phyloP scores from a whole-genome alignment of 768 basidiomycete genomes.

The Hygrophorus russula region DNA sequence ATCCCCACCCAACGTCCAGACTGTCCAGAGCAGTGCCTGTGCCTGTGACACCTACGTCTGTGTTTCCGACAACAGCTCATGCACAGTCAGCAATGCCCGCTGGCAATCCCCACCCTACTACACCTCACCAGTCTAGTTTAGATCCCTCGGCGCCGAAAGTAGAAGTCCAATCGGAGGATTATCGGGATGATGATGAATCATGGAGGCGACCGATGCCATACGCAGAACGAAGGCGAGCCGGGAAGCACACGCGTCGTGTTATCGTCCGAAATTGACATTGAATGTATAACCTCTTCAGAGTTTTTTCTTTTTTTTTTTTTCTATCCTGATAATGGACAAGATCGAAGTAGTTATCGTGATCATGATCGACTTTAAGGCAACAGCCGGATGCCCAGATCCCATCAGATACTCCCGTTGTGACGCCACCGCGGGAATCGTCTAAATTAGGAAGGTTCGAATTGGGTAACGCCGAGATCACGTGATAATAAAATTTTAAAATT shows the following conservation, averaged over 20 bases:
- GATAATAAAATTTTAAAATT: too few species aligned
- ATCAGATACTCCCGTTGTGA: conserved; percentile 20
- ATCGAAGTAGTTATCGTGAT: conserved; percentile 13
- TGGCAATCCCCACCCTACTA: conserved; percentile 23
- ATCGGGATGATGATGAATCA: conserved; percentile 53
- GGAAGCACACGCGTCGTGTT: conserved; percentile 70
- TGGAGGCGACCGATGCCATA: conserved; percentile 69
- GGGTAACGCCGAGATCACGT: too few species aligned
- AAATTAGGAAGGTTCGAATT: too few species aligned
- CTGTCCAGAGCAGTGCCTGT: conserved; percentile 19
- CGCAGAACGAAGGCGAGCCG: conserved; percentile 63
- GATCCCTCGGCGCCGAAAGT: conserved; percentile 25
- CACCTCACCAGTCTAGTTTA: conserved; percentile 25
- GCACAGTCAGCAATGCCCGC: conserved; percentile 1
- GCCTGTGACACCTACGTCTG: conserved; percentile 13
- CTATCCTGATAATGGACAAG: background rate
- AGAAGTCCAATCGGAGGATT: conserved; percentile 35
- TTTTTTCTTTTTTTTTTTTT: too few species aligned
- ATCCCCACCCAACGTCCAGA: conserved; percentile 17
- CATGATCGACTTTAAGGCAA: conserved; percentile 21
- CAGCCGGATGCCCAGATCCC: conserved; percentile 11
- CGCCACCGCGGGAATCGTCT: conserved; percentile 10
- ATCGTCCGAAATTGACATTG: conserved; percentile 40
- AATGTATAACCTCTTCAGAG: conserved; percentile 9
- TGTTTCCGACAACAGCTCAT: conserved; percentile 6